Base-by-base conservation (phyloP, 441 rosid genomes). In the Euphorbia celastroides region DNA sequence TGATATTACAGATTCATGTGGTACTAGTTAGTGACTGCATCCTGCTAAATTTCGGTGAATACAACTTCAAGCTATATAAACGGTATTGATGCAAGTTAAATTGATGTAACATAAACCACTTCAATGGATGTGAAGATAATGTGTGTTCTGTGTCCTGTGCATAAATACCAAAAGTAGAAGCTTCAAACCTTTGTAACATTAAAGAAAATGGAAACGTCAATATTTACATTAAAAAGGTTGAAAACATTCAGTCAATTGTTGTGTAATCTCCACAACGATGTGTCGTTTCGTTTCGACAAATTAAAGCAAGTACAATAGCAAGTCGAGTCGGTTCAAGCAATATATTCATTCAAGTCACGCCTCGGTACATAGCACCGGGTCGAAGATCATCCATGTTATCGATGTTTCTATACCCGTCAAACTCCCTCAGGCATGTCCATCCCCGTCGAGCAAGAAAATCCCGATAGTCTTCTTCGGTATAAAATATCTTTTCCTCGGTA, bases 371-470 rank as follows among this genome's bases (percentile, higher is more conserved):
- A 0, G 80, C 88, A 74, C 93, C 89, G 0, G 89, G 80, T 64
- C 84, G 88, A 75, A 94, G 92, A 75, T 94, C 98, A 76, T 94
- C 98, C 92, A 94, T 87, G 68, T 77, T 86, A 52, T 88, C 89
- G n/a, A 88, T 73, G 76, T 79, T 87, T 77, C 96, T 83, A 70
- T 85, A 92, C 34, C 96, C 94, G 73, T 86, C 90, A 57, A 82
- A 76, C 79, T 88, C 97, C 73, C 96, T 89, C 46, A 92, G 78
- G 69, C 87, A 79, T 48, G 82, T 80, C 87, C 93, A 94, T n/a
- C 96, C 98, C 7, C 86, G 74, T n/a, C 88, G 81, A n/a, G 56
- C 72, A 16, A 89, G 84, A 79, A 86, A 94, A 2, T 88, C 92
- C 3, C 87, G 91, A 77, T 84, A 94, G 76, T 89, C 97, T 52